A percentile compares a stretch with the other conserved stretches of the same genome.
phyloP scores from a whole-genome alignment of 306 rosid genomes.

The Chamaecrista fasciculata region DNA sequence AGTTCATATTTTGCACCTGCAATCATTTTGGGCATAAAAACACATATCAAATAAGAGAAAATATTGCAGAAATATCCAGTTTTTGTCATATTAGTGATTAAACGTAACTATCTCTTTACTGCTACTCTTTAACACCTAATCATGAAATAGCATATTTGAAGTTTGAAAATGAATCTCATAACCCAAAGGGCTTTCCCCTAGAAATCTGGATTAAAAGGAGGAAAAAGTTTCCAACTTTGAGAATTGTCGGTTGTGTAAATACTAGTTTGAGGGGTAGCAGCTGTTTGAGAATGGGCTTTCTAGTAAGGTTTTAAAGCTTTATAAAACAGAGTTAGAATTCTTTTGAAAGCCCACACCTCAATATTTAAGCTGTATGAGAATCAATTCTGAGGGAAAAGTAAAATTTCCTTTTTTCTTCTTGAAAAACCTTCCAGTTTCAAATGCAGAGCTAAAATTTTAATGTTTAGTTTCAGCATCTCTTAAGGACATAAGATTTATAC shows the following conservation, averaged over 20 bases:
- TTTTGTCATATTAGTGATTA: not conserved
- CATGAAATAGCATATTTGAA: not conserved
- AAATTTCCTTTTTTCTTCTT: not conserved
- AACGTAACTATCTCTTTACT: not conserved
- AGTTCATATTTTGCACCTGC: conserved; percentile 90
- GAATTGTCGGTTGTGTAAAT: not conserved
- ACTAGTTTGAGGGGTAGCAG: not conserved
- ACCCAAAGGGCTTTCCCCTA: not conserved
- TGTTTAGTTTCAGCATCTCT: not conserved
- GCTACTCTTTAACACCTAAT: not conserved
- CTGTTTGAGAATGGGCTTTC: not conserved
- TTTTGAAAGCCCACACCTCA: no score
- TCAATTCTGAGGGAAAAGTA: no score
- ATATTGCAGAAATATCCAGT: conserved; percentile 19
- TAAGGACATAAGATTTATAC: no score
- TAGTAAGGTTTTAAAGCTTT: not conserved
- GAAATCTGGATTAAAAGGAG: not conserved
- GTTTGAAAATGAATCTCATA: conserved; percentile 22
- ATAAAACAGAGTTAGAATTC: not conserved
- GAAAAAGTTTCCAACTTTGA: not conserved
- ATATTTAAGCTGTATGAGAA: no score
- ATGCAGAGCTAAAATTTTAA: not conserved
- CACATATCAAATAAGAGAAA: not conserved
- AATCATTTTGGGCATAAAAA: conserved; percentile 8
- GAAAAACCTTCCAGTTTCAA: not conserved